These are phyloP conservation scores for Plasmodium yoelii DNA, from an alignment of 169 alveolate genomes.

Conservation along the genomic window DNA sequence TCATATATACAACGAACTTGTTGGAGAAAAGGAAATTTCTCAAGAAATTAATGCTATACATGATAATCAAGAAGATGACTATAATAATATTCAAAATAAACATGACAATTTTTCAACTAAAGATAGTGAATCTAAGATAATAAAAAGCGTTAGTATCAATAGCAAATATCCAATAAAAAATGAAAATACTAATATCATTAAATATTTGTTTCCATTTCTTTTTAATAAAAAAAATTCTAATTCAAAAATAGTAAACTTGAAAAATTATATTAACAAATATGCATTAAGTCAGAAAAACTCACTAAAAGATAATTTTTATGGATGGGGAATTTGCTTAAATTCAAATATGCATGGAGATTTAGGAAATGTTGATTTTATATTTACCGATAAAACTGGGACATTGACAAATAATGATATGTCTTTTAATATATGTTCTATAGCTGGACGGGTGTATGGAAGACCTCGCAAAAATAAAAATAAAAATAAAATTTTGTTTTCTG, in stretches of 20 bases:
- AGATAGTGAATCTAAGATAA: too few species aligned
- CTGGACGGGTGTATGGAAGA: conserved; percentile 58
- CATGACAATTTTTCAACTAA: not conserved
- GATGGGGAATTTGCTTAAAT: conserved; percentile 75
- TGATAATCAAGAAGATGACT: not conserved
- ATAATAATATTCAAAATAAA: not conserved
- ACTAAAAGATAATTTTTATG: conserved; percentile 26
- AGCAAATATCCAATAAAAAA: not conserved
- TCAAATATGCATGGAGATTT: conserved; percentile 93
- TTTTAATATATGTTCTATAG: conserved; percentile 85
- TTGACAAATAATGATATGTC: conserved; percentile 97
- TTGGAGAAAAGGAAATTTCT: not conserved
- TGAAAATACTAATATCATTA: conserved; percentile 20
- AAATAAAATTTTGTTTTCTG: not conserved
- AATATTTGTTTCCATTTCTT: conserved; percentile 43
- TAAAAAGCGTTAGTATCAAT: conserved; percentile 16
- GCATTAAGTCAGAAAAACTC: not conserved
- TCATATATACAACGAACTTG: not conserved
- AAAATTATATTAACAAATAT: conserved; percentile 6
- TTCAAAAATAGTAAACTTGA: not conserved
- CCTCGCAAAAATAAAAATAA: not conserved
- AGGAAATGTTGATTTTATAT: conserved; percentile 96
- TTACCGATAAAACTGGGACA: conserved; percentile 99
- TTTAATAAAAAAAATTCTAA: conserved; percentile 1
- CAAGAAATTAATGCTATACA: not conserved